phyloP scores from a whole-genome alignment of 2,329 filamentous ascomycete species.

The Eurotiales sp. region DNA sequence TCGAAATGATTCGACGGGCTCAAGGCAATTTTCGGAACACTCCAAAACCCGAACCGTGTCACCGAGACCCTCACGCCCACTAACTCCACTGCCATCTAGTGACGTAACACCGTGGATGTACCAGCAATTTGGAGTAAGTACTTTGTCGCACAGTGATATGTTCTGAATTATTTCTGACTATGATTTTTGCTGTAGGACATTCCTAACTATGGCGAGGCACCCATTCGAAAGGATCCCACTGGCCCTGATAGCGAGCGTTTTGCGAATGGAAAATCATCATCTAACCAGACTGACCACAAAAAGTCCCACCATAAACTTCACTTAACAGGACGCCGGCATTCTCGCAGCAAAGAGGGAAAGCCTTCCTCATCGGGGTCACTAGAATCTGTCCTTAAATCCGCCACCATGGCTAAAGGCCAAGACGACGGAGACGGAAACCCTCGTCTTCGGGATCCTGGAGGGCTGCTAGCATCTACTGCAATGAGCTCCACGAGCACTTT shows the following conservation, averaged over 20 bases:
- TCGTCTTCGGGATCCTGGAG: slow-evolving; percentile 48
- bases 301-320: slow-evolving; percentile 37
- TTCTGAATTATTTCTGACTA: background rate
- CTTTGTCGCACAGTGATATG: slow-evolving; percentile 24
- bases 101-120: slow-evolving; percentile 98
- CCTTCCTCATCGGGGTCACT: slow-evolving; percentile 29
- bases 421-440: slow-evolving; percentile 64
- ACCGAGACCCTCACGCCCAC: slow-evolving; percentile 70
- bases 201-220: slow-evolving; percentile 71
- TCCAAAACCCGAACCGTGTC: slow-evolving; percentile 57
- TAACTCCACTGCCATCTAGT: slow-evolving; percentile 81
- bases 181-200: slow-evolving; percentile 59
- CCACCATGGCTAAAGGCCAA: slow-evolving; percentile 53
- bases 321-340: slow-evolving; percentile 46
- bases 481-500: slow-evolving; percentile 37
- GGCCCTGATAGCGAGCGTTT: slow-evolving; percentile 67
- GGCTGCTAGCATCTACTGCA: slow-evolving; percentile 16
- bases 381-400: slow-evolving; percentile 46
- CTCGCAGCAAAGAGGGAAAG: slow-evolving; percentile 57
- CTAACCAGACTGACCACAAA: slow-evolving; percentile 39
- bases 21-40: slow-evolving; percentile 50
- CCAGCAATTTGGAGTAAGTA: slow-evolving; percentile 65
- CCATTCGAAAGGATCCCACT: slow-evolving; percentile 65
- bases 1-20: slow-evolving; percentile 78
- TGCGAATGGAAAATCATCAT: slow-evolving; percentile 40